Conservation (phyloP, 2,329 filamentous ascomycete genomes). For the Ascochyta clinopodiicola region DNA sequence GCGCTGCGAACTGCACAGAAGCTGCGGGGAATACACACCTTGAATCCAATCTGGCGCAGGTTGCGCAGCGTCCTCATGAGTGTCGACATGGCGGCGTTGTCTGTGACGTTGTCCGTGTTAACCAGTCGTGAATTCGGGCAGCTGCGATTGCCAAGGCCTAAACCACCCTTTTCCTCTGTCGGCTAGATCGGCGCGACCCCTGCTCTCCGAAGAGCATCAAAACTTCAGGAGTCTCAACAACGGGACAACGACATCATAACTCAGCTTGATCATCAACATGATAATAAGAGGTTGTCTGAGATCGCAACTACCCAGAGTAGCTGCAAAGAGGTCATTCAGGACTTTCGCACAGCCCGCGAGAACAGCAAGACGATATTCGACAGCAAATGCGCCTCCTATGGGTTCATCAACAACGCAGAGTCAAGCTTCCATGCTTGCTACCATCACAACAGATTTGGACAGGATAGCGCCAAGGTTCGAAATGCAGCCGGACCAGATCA, state of each 20-base stretch:
- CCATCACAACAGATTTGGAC: slow-evolving; percentile 78
- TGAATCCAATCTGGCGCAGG: slow-evolving; percentile 84
- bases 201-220: slow-evolving; percentile 31
- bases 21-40: slow-evolving; percentile 62
- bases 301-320: slow-evolving; percentile 29
- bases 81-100: slow-evolving; percentile 79
- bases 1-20: slow-evolving; percentile 21
- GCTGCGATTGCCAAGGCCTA: slow-evolving; percentile 26
- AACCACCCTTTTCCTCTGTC: slow-evolving; percentile 6
- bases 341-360: slow-evolving; percentile 17
- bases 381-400: slow-evolving; percentile 37
- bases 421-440: slow-evolving; percentile 62
- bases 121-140: slow-evolving; percentile 29
- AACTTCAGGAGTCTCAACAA: slow-evolving; percentile 29
- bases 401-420: slow-evolving; percentile 49
- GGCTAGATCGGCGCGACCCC: slow-evolving; percentile 16
- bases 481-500: slow-evolving; percentile 79
- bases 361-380: slow-evolving; percentile 41
- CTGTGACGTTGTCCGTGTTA: slow-evolving; percentile 21
- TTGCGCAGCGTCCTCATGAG: slow-evolving; percentile 85
- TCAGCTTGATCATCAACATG: slow-evolving; percentile 28
- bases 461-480: slow-evolving; percentile 90
- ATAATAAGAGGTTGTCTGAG: slow-evolving; percentile 43
- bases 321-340: slow-evolving; percentile 25
- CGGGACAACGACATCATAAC: slow-evolving; percentile 4